These are phyloP conservation scores for Trypanosoma lewisi DNA, from an alignment of 208 protist genomes.

Conservation along the genomic window DNA sequence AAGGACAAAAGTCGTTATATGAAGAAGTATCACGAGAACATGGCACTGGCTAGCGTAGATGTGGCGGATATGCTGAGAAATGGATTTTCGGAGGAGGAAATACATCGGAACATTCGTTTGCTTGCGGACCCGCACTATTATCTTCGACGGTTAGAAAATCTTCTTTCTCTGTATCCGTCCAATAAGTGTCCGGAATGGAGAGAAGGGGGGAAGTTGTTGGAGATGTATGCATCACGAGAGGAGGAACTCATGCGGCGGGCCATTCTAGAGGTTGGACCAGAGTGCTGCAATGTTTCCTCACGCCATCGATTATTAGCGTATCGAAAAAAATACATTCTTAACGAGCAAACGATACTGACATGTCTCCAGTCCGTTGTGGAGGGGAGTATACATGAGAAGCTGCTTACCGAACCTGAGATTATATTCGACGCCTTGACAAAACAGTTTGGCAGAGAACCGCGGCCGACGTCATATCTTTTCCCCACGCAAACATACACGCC, in stretches of 20 bases:
- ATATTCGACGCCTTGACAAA: slow-evolving; percentile 47
- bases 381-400: slow-evolving; percentile 34
- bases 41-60: slow-evolving; percentile 10
- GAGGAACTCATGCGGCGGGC: slow-evolving; percentile 59
- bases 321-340: slow-evolving; percentile 42
- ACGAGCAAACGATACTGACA: slow-evolving; percentile 34
- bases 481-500: slow-evolving; percentile 31
- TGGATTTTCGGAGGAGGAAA: slow-evolving; percentile 36
- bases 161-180: slow-evolving; percentile 34
- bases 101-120: slow-evolving; percentile 39
- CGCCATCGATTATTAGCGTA: slow-evolving; percentile 45
- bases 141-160: slow-evolving; percentile 34
- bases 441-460: slow-evolving; percentile 42
- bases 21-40: background rate
- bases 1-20: slow-evolving; percentile 8
- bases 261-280: slow-evolving; percentile 55
- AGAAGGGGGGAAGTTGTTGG: slow-evolving; percentile 32
- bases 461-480: slow-evolving; percentile 49
- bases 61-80: slow-evolving; percentile 25
- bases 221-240: slow-evolving; percentile 34
- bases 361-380: slow-evolving; percentile 27
- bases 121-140: slow-evolving; percentile 41
- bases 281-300: slow-evolving; percentile 47
- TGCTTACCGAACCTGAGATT: slow-evolving; percentile 61
- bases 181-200: slow-evolving; percentile 14